Evolutionary conservation across 345 rosid species (phyloP), one percentile per base, ranked within the genome.

Genomic region (Aurinia saxatilis): DNA sequence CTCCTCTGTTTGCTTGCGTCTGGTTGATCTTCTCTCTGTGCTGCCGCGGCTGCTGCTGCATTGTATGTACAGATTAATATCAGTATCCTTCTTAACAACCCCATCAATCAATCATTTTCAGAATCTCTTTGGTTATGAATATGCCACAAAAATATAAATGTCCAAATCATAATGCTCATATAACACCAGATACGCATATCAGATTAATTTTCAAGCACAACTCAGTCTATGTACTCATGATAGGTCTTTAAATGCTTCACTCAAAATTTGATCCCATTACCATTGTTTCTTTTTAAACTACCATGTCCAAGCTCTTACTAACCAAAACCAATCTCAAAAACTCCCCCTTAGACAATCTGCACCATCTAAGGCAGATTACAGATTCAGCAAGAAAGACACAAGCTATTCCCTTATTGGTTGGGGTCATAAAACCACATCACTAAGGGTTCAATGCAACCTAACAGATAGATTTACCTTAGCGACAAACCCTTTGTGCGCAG

Each of bases 391-490:
- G 27, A n/a, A 42, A 16, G 38, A n/a, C 6, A 19, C 0, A 44
- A 18, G 12, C 10, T 48, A 16, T 48, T 48, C 31, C 16, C 27
- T 18, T 10, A 18, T 17, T 1, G 31, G 7, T 21, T 46, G 11
- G 12, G 29, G 50, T 45, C 50, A 36, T 10, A 10, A 53, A 51
- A 35, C 31, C 31, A 4, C 8, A 37, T 36, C 46, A 37, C 2
- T 8, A 27, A 57, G 29, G 54, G 33, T 35, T 18, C 39, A 49
- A n/a, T 18, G 42, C 15, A 50, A 34, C 47, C 8, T 12, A 37
- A 59, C 21, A 45, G 8, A 54, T 38, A 11, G 50, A 37, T 45
- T 34, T 75, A 91, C 98, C 96, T 91, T 85, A 7, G 75, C 63
- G 19, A 70, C 36, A 63, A 70, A 63, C 13, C 74, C 64, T 48